These are phyloP conservation scores for Ceratobasidium sp. DNA, from an alignment of 1,284 basidiomycete species.

Conservation along the genomic window DNA sequence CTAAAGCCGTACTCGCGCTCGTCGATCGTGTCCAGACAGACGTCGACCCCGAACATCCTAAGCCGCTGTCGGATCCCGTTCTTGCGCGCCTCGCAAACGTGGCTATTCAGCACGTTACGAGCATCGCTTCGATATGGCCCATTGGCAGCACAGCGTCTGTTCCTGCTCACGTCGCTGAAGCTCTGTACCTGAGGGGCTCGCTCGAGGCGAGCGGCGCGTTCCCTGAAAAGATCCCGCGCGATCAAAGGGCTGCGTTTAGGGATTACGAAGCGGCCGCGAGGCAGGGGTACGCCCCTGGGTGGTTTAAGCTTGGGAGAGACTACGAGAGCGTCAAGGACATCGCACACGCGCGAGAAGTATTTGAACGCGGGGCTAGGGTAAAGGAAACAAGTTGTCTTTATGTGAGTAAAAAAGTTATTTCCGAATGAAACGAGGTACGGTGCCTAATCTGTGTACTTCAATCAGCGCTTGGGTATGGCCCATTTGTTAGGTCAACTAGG, in stretches of 20 bases:
- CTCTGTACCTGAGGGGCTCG: slow-evolving; percentile 79
- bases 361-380: slow-evolving; percentile 79
- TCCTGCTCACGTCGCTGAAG: slow-evolving; percentile 73
- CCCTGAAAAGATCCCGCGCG: slow-evolving; percentile 65
- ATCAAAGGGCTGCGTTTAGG: slow-evolving; percentile 85
- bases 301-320: slow-evolving; percentile 91
- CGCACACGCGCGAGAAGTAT: slow-evolving; percentile 80
- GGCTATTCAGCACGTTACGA: slow-evolving; percentile 74
- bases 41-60: slow-evolving; percentile 61
- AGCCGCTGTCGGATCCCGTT: slow-evolving; percentile 71
- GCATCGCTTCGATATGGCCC: slow-evolving; percentile 61
- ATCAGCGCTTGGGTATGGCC: slow-evolving; percentile 89
- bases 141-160: slow-evolving; percentile 54
- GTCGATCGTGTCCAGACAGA: slow-evolving; percentile 71
- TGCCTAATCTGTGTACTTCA: background rate
- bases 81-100: slow-evolving; percentile 73
- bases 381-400: slow-evolving; percentile 83
- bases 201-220: slow-evolving; percentile 74
- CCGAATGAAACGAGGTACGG: slow-evolving; percentile 28
- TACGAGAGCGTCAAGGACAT: slow-evolving; percentile 89
- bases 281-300: slow-evolving; percentile 77
- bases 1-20: slow-evolving; percentile 81
- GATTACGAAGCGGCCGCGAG: slow-evolving; percentile 88
- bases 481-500: slow-evolving; percentile 88
- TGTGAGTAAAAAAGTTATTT: slow-evolving; percentile 63